Conservation (phyloP, 208 protist species). For the Crithidia expoeki region DNA sequence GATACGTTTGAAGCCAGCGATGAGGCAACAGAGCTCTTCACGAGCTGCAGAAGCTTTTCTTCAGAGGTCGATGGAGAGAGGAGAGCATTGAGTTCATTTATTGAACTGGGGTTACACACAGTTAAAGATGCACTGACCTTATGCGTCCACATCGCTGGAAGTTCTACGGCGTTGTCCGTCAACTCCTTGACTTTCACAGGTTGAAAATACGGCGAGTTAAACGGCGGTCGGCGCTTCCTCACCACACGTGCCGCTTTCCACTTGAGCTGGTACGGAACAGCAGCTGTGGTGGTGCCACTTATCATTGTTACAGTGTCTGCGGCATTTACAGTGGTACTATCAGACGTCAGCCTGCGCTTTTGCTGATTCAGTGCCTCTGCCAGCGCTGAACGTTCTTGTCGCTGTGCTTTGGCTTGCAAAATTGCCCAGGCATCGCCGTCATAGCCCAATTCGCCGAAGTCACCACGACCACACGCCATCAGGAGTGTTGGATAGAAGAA, state of each 20-base stretch:
- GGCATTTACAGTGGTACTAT: not conserved
- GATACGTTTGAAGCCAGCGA: not conserved
- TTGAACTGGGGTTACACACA: too few relatives aligned
- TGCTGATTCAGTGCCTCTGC: slow-evolving; percentile 17
- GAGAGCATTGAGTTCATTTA: too few relatives aligned
- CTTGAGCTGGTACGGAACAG: slow-evolving; percentile 26
- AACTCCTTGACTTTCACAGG: slow-evolving; percentile 18
- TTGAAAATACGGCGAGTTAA: slow-evolving; percentile 19
- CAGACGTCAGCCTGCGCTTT: not conserved
- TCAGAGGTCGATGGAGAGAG: not conserved
- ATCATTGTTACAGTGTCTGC: not conserved
- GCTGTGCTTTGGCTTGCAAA: slow-evolving; percentile 47
- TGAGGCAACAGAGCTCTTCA: not conserved
- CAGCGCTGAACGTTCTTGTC: slow-evolving; percentile 23
- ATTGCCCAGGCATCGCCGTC: slow-evolving; percentile 58
- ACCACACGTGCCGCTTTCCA: slow-evolving; percentile 27
- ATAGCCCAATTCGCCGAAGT: slow-evolving; percentile 90
- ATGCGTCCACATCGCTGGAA: not conserved
- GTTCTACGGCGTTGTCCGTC: not conserved
- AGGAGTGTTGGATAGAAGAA: slow-evolving; percentile 55
- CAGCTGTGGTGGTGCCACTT: not conserved
- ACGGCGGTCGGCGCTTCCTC: slow-evolving; percentile 24
- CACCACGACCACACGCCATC: slow-evolving; percentile 72
- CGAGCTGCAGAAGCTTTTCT: not conserved
- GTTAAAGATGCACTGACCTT: not conserved